A percentile compares a stretch with the other conserved stretches of the same genome.
Evolutionary conservation across 495 filamentous ascomycete genomes (phyloP).

Genomic region (Saxispiralis lemnorum): DNA sequence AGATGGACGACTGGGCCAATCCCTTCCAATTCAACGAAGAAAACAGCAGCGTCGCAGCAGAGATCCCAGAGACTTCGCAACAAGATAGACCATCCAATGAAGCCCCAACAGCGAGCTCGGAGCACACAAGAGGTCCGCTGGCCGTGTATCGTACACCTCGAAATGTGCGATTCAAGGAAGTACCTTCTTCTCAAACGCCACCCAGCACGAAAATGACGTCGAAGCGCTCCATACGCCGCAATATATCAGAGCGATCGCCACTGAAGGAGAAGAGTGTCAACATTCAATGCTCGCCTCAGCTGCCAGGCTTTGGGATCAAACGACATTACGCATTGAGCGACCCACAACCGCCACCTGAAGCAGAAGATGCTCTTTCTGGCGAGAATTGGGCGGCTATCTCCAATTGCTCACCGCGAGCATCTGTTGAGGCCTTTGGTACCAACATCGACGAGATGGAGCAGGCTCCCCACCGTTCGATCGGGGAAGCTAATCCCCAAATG

Average conservation of each 20-base stretch:
- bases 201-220: slow-evolving; percentile 3
- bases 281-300: neutral
- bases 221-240: neutral
- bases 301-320: neutral
- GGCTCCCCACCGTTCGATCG: too few species aligned
- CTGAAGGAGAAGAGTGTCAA: slow-evolving; percentile 8
- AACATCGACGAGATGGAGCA: too few species aligned
- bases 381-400: too few species aligned
- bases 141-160: slow-evolving; percentile 1
- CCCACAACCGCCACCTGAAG: too few species aligned
- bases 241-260: slow-evolving; percentile 2
- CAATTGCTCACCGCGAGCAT: too few species aligned
- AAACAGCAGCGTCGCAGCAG: neutral
- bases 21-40: too few species aligned
- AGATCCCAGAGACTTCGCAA: slow-evolving; percentile 2
- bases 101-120: too few species aligned
- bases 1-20: too few species aligned
- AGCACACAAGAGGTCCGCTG: neutral
- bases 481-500: neutral
- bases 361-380: too few species aligned
- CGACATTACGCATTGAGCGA: neutral
- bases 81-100: neutral
- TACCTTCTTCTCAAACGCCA: slow-evolving; percentile 12
- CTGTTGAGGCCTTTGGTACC: too few species aligned
- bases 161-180: slow-evolving; percentile 2